Conservation (phyloP, 345 rosid genomes). For the Eucalyptus albens region DNA sequence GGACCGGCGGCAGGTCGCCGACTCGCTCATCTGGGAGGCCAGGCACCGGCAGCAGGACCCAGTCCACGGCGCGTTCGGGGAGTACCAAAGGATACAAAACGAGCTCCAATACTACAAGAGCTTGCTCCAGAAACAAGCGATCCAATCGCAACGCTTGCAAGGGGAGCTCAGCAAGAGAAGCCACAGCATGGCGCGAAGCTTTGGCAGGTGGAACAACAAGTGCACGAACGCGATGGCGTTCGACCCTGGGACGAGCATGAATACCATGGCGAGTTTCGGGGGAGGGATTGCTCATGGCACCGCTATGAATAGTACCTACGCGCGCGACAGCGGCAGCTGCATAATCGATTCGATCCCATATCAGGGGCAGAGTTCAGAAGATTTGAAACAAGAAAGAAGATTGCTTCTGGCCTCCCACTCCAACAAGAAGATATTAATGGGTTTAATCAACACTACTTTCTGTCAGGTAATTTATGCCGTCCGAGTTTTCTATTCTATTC, state of each 20-base stretch:
- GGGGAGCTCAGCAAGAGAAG: not conserved
- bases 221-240: not conserved
- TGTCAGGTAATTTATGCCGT: constrained; percentile 2
- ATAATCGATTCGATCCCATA: constrained; percentile 6
- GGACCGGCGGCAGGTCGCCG: constrained; percentile 29
- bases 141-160: not conserved
- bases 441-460: constrained; percentile 7
- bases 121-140: not conserved
- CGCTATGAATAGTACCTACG: not conserved
- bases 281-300: not conserved
- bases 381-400: constrained; percentile 6
- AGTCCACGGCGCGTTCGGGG: constrained; percentile 44
- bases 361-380: constrained; percentile 1
- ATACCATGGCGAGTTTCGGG: not conserved
- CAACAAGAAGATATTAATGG: constrained; percentile 1
- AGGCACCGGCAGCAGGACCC: constrained; percentile 56
- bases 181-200: not conserved
- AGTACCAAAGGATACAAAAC: constrained; percentile 33
- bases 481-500: not conserved
- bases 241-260: not conserved
- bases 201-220: not conserved
- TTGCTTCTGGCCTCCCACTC: not conserved
- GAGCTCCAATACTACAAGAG: constrained; percentile 37
- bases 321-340: not conserved
- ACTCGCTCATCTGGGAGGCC: constrained; percentile 85